Conservation (phyloP, 768 basidiomycete species). For the Mycena belliarum region DNA sequence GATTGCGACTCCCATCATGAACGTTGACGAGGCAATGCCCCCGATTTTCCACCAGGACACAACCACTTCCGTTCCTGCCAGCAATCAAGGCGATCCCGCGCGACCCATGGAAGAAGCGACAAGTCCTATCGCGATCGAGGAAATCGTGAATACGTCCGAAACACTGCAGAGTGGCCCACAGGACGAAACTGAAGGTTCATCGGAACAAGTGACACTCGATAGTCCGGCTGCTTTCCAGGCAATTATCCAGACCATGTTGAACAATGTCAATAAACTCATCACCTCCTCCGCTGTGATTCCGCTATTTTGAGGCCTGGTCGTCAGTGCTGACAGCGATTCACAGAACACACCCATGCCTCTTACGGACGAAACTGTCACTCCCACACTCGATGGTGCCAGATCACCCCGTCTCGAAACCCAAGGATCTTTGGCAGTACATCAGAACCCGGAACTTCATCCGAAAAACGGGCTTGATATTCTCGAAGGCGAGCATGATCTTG, state of each 20-base stretch:
- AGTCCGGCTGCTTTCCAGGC: neutral
- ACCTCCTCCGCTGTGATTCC: neutral
- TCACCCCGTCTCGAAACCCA: neutral
- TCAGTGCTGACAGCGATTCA: neutral
- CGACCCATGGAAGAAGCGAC: neutral
- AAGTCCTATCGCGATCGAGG: neutral
- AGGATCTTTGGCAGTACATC: neutral
- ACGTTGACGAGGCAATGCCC: constrained; percentile 3
- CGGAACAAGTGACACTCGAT: neutral
- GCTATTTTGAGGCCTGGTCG: neutral
- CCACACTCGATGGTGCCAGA: neutral
- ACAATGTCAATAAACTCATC: constrained; percentile 4
- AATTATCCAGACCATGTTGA: constrained; percentile 6
- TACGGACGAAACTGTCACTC: neutral
- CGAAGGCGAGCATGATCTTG: no score
- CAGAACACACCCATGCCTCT: neutral
- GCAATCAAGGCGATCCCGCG: neutral
- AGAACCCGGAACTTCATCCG: no score
- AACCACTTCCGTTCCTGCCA: neutral
- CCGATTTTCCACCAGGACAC: no score
- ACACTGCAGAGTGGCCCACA: no score
- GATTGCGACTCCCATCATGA: neutral
- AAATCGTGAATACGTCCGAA: neutral
- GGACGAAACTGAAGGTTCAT: neutral
- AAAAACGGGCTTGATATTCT: no score